A percentile compares a stretch with the other conserved stretches of the same genome.
Evolutionary conservation across 2,329 filamentous ascomycete species (phyloP).

Genomic region (Trematosphaeria pertusa): DNA sequence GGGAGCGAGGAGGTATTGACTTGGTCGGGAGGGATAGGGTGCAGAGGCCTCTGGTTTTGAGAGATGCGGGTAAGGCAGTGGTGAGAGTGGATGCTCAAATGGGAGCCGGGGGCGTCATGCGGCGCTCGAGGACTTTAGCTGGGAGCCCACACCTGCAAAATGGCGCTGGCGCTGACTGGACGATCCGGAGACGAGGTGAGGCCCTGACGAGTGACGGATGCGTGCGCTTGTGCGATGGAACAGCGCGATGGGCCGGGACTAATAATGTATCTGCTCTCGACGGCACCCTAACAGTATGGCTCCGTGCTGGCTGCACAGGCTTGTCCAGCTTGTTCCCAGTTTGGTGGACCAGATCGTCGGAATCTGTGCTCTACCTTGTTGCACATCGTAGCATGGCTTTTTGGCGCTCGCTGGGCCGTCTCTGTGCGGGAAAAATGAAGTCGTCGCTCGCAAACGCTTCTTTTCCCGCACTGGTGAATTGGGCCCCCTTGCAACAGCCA

Average conservation of each 20-base stretch:
- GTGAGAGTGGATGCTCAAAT: constrained; percentile 38
- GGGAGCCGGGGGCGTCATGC: constrained; percentile 44
- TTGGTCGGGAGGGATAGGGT: constrained; percentile 42
- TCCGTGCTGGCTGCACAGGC: constrained; percentile 27
- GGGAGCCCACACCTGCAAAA: no score
- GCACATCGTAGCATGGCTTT: constrained; percentile 49
- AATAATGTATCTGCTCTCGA: constrained; percentile 41
- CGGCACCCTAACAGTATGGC: constrained; percentile 27
- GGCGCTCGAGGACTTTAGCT: constrained; percentile 39
- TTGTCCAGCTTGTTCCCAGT: constrained; percentile 25
- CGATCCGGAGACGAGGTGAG: constrained; percentile 26
- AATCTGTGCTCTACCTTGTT: constrained; percentile 46
- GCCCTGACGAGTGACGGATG: constrained; percentile 36
- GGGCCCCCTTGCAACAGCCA: constrained; percentile 27
- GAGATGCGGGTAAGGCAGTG: constrained; percentile 44
- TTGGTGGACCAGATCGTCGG: constrained; percentile 49
- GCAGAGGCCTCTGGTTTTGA: constrained; percentile 44
- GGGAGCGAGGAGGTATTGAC: constrained; percentile 42
- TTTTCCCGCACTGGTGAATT: constrained; percentile 28
- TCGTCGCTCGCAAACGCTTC: constrained; percentile 32
- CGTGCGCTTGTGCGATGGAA: constrained; percentile 16
- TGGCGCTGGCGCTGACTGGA: constrained; percentile 22
- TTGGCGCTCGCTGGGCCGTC: constrained; percentile 34
- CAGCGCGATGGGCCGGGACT: constrained; percentile 29
- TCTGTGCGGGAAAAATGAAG: constrained; percentile 39